Conservation (phyloP, 2,329 filamentous ascomycete genomes). For the Chaetothyriales sp. region DNA sequence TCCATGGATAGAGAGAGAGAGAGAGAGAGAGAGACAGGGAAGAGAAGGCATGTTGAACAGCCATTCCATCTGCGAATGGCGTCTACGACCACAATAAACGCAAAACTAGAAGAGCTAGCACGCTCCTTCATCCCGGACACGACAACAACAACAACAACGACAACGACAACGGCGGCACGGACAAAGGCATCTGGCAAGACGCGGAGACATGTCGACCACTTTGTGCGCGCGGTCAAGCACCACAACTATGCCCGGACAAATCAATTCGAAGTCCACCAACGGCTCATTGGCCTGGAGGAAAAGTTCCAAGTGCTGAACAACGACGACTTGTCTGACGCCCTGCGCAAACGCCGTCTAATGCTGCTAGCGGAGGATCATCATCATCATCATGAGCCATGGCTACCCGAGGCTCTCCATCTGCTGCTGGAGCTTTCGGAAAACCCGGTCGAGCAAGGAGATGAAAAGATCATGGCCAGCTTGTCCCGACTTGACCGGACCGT, state of each 20-base stretch:
- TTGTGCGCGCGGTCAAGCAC: constrained; percentile 21
- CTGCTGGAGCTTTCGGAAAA: constrained; percentile 68
- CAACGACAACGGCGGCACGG: not conserved
- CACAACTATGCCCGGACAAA: constrained; percentile 50
- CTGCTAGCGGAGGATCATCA: constrained; percentile 27
- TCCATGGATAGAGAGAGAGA: too few species aligned
- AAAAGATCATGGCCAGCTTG: constrained; percentile 20
- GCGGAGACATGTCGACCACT: constrained; percentile 10
- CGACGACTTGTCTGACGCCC: constrained; percentile 61
- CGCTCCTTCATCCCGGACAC: constrained; percentile 10
- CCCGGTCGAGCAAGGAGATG: constrained; percentile 42
- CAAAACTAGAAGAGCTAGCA: constrained; percentile 13
- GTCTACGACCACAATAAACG: constrained; percentile 16
- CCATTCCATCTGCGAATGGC: constrained; percentile 6
- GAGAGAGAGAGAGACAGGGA: too few species aligned
- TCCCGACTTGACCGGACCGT: not conserved
- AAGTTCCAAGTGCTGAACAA: constrained; percentile 68
- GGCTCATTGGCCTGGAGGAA: constrained; percentile 61
- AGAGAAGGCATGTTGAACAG: not conserved
- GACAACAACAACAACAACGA: too few species aligned
- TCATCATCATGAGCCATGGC: constrained; percentile 43
- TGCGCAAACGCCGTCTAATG: constrained; percentile 44
- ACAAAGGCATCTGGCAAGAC: constrained; percentile 1
- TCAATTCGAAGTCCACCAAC: constrained; percentile 54
- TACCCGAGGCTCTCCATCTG: constrained; percentile 64